Evolutionary conservation across 179 eudicot genomes (phyloP), one percentile per base, ranked within the genome.

Genomic region (Silene noctiflora): DNA sequence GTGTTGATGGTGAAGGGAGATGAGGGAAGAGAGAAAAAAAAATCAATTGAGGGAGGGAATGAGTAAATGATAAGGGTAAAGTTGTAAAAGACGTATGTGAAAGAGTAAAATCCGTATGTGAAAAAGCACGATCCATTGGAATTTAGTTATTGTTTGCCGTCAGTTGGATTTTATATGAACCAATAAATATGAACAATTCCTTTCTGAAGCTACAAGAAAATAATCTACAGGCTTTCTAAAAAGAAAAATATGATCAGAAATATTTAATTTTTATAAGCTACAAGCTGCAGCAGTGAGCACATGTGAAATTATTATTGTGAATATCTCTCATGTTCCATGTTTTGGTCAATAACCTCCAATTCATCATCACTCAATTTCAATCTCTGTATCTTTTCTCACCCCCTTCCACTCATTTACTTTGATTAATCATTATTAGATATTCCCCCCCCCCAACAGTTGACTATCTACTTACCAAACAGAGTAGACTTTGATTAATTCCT

Each of bases 171-270:
- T 6, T 39, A 39, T 51, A 51, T 13, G 1, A 51, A 14, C 17
- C 56, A 17, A 65, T 12, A 33, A 65, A 65, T 29, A 65, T 17
- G 71, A 67, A 67, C 6, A 67, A 67, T 67, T 33, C 53, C 14
- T 67, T 67, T 10, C 71, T 67, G 24, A 67, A 11, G 3, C 14
- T n/a, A 19, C 51, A 67, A 35, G 71, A 6, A 22, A 16, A 67
- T 7, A 65, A 16, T 66, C 39, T 67, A 8, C 51, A 67, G 21
- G 44, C 22, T 67, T 67, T 14, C n/a, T 42, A 3, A 21, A 14
- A 51, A 51, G 56, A 51, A 51, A 51, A 51, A 1, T 0, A 48
- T 3, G 8, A 14, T 48, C 4, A 4, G 16, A 11, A 12, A 48
- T 48, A 48, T 44, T 19, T 13, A 35, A 29, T 27, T 1, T 64